Conservation (phyloP, 176 grass and related monocot genomes). For the Hordeum vulgare region MorexV3_pseudomolecules_assembly NC_058524.1:64606028-64606527, state of each 20-base stretch:
- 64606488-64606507: constrained; percentile 73
- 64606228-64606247: background rate
- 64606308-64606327: background rate
- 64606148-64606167: background rate
- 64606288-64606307: background rate
- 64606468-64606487: constrained; percentile 81
- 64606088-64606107: background rate
- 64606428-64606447: constrained; percentile 78
- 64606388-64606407: background rate
- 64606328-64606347: background rate
- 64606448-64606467: constrained; percentile 69
- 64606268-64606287: background rate
- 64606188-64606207: background rate
- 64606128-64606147: background rate
- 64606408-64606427: constrained; percentile 41
- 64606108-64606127: background rate
- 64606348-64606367: background rate
- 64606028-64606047: constrained; percentile 4
- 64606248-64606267: background rate
- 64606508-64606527: constrained; percentile 84
- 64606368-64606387: background rate
- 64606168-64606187: background rate
- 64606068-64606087: background rate
- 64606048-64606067: background rate
- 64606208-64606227: background rate